Base-by-base conservation (phyloP, 1,139 yeast genomes). In the Keqinozyma sinolaborantium region DNA sequence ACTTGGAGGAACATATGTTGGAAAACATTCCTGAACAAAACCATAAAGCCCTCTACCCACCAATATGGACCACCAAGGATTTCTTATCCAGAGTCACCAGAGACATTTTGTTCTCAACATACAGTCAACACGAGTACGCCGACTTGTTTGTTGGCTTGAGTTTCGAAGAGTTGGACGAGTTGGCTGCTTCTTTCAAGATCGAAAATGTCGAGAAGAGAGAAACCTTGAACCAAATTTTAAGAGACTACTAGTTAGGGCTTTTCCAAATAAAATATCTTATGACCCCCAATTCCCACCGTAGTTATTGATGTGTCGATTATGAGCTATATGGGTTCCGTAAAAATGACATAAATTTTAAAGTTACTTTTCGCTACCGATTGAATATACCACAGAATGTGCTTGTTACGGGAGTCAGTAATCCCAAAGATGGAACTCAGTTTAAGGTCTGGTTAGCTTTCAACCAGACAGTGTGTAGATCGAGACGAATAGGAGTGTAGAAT, bases 111-210 rank as follows among this genome's bases (percentile, higher is more conserved):
- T 56, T 69, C 40, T 53, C 64, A 14, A 68, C 65, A 40, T 60
- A 60, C 40, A 52, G 65, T 21, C 61, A 58, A 34, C 60, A 60
- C 33, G 74, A 69, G 42, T 69, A 56, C 42, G 72, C 74, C 9
- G 67, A 62, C 14, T 56, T 55, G 25, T 66, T 64, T 41, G 58
- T 49, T 23, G 71, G 54, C 12, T 54, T 65, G 40, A 45, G 54
- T 10, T 62, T 56, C 25, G 69, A 65, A 24, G 70, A 68, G 21
- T 55, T 69, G 35, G 74, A 69, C 38, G 73, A 64, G 43, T 53
- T 69, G 46, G 74, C 74, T 24, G 71, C 68, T 25, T 62, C 66
- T 25, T 68, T 67, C 56, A 66, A 67, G 44, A 56, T 68, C 33
- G 74, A 68, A 44, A 66, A 68, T 40, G 51, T 64, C 26, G 41